Percentiles rank a stretch among this genome's conserved stretches.
Conservation (phyloP, 345 rosid species). For the Salix suchowensis region DNA sequence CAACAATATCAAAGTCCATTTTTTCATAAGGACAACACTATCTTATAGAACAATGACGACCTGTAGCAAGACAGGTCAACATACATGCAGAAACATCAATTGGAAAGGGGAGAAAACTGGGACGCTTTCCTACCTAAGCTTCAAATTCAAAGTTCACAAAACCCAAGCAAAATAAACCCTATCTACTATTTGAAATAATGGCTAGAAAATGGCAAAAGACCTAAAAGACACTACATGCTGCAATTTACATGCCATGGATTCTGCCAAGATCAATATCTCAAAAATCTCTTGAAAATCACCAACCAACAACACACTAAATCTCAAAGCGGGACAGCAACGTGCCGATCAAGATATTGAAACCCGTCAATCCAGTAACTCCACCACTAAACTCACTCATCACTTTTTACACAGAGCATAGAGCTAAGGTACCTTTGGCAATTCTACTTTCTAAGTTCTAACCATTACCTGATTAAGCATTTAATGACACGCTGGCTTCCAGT, state of each 20-base stretch:
- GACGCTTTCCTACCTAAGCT: background rate
- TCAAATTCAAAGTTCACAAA: background rate
- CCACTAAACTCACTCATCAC: background rate
- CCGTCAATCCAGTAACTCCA: background rate
- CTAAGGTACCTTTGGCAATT: background rate
- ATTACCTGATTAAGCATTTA: background rate
- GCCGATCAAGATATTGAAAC: background rate
- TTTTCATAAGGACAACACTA: background rate
- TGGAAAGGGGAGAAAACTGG: background rate
- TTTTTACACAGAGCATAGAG: background rate
- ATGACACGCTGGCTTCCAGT: background rate
- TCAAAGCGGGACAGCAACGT: background rate
- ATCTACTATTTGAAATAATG: background rate
- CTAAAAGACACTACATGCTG: background rate
- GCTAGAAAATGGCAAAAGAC: background rate
- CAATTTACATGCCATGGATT: background rate
- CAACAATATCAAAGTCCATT: background rate
- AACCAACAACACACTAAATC: background rate
- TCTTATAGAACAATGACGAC: background rate
- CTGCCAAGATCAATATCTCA: background rate
- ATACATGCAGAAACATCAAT: background rate
- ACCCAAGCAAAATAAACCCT: too few species aligned
- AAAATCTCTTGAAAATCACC: background rate
- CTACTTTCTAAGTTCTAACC: background rate
- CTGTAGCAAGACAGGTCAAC: background rate